Evolutionary conservation across 768 basidiomycete genomes (phyloP).

Genomic region (Paxillus involutus): DNA sequence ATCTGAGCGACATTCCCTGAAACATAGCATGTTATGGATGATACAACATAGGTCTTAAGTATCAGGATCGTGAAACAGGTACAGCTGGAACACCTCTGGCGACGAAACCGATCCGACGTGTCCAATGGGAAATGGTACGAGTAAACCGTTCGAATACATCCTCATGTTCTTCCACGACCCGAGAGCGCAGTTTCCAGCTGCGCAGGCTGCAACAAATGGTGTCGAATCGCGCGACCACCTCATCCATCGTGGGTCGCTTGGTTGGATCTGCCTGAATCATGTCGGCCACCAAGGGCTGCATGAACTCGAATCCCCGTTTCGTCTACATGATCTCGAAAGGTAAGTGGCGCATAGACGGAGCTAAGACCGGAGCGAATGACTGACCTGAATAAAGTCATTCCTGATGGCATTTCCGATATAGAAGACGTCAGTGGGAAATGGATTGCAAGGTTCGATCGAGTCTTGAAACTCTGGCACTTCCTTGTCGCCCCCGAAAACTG

Average conservation of each 20-base stretch:
- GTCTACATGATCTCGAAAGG: background rate
- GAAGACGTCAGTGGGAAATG: slow-evolving; percentile 46
- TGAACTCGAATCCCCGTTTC: slow-evolving; percentile 20
- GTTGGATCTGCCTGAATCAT: slow-evolving; percentile 24
- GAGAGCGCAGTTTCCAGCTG: slow-evolving; percentile 25
- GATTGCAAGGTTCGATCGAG: slow-evolving; percentile 26
- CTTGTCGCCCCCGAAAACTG: slow-evolving; percentile 41
- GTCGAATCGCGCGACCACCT: slow-evolving; percentile 19
- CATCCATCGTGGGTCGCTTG: slow-evolving; percentile 23
- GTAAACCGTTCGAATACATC: slow-evolving; percentile 10
- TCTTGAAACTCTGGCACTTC: slow-evolving; percentile 39
- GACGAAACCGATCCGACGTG: slow-evolving; percentile 17
- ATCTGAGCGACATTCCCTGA: too few species aligned
- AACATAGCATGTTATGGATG: too few species aligned
- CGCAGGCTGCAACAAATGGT: slow-evolving; percentile 5
- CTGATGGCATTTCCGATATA: slow-evolving; percentile 40
- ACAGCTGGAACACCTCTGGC: slow-evolving; percentile 10
- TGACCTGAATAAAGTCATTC: slow-evolving; percentile 33
- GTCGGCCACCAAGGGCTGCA: slow-evolving; percentile 13
- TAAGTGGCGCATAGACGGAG: too few species aligned
- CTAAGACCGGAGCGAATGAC: background rate
- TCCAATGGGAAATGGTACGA: slow-evolving; percentile 23
- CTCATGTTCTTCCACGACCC: slow-evolving; percentile 18
- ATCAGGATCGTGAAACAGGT: background rate
- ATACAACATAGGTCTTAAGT: background rate